Conservation (phyloP, 768 basidiomycete genomes). For the Leccinum olivaceopallidum region DNA sequence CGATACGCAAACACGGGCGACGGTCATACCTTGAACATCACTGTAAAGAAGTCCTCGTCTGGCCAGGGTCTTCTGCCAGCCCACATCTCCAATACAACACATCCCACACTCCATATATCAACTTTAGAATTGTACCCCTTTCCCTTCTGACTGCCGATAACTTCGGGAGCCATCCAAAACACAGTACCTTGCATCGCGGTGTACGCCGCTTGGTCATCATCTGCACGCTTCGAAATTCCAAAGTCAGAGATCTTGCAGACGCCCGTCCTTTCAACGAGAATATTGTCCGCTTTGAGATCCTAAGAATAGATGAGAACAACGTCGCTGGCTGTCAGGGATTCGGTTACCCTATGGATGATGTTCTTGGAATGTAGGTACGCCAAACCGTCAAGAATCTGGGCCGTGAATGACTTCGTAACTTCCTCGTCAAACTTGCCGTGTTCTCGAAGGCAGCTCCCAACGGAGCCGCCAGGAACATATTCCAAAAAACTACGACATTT, state of each 20-base stretch:
- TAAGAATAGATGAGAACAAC: constrained; percentile 32
- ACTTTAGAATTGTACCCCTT: constrained; percentile 96
- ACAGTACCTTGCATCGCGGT: constrained; percentile 98
- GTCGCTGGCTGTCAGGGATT: background rate
- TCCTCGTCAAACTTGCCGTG: constrained; percentile 93
- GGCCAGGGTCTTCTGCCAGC: constrained; percentile 95
- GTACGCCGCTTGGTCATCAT: constrained; percentile 78
- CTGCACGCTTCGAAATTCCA: constrained; percentile 96
- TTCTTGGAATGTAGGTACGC: constrained; percentile 91
- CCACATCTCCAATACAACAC: constrained; percentile 99
- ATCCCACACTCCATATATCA: constrained; percentile 98
- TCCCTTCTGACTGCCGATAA: constrained; percentile 75
- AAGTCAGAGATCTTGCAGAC: constrained; percentile 98
- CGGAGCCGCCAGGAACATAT: constrained; percentile 97
- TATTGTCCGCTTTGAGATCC: constrained; percentile 99
- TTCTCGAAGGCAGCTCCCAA: constrained; percentile 86
- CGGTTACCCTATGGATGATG: constrained; percentile 86
- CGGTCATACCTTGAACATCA: constrained; percentile 84
- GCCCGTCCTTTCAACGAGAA: constrained; percentile 90
- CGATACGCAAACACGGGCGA: background rate
- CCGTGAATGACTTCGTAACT: constrained; percentile 90
- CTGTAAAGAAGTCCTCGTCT: constrained; percentile 85
- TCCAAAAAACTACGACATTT: constrained; percentile 79
- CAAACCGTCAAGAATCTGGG: constrained; percentile 87
- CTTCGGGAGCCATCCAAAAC: constrained; percentile 99